Evolutionary conservation across 2,329 filamentous ascomycete genomes (phyloP).

Genomic region (Nothophaeocryptopus gaeumannii): DNA sequence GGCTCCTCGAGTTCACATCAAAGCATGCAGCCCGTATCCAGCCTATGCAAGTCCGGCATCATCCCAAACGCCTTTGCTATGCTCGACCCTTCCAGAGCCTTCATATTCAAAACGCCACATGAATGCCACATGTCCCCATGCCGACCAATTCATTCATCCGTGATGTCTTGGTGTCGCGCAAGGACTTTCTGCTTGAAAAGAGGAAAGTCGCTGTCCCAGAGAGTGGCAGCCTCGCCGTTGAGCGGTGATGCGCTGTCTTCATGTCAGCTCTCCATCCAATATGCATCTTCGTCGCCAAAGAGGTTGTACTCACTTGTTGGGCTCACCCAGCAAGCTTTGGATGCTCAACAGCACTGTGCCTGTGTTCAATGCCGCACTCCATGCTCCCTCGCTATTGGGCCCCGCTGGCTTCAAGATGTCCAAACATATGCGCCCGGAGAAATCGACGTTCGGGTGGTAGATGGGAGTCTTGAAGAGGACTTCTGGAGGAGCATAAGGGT

Average conservation of each 20-base stretch:
- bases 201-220: conserved; percentile 85
- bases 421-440: conserved; percentile 92
- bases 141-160: conserved; percentile 34
- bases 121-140: no score
- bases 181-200: conserved; percentile 81
- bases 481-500: conserved; percentile 85
- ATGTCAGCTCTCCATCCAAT: not conserved
- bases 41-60: no score
- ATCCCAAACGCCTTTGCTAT: no score
- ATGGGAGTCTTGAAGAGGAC: conserved; percentile 98
- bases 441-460: conserved; percentile 98
- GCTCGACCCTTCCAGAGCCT: no score
- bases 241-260: conserved; percentile 75
- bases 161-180: conserved; percentile 58
- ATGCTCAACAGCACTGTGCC: conserved; percentile 88
- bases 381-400: conserved; percentile 65
- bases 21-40: no score
- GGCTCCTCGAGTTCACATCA: no score
- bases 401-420: conserved; percentile 76
- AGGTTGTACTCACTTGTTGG: conserved; percentile 77
- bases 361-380: conserved; percentile 96
- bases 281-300: not conserved
- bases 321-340: conserved; percentile 92
- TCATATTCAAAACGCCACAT: no score
- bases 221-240: conserved; percentile 91